phyloP scores from a whole-genome alignment of 345 rosid species.

The Eucalyptus tenuipes region DNA sequence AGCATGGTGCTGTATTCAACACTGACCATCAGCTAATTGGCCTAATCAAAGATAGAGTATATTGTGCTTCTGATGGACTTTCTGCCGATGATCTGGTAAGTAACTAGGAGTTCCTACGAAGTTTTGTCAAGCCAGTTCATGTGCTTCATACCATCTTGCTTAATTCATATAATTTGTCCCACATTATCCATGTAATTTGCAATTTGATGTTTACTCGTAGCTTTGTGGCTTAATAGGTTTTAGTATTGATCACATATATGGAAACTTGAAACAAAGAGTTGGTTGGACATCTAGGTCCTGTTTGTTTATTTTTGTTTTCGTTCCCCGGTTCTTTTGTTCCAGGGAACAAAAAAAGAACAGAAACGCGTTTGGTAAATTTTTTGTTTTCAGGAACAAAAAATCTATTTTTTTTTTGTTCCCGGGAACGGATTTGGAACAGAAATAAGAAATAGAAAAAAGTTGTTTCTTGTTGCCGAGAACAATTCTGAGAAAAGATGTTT shows the following conservation, averaged over 20 bases:
- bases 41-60: neutral
- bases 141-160: rapidly evolving
- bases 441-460: too few species aligned
- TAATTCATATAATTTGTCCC: neutral
- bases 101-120: neutral
- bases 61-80: neutral
- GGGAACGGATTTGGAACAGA: too few species aligned
- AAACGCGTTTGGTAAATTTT: too few species aligned
- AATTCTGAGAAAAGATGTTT: too few species aligned
- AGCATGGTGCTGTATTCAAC: neutral
- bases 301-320: too few species aligned
- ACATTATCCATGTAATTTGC: neutral
- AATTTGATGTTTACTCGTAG: neutral
- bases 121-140: neutral
- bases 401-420: too few species aligned
- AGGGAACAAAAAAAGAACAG: too few species aligned
- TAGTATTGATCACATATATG: neutral
- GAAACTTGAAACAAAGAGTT: neutral
- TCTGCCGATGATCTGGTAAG: neutral
- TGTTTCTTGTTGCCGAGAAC: too few species aligned
- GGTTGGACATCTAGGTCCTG: neutral
- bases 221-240: neutral
- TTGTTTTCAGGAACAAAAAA: too few species aligned
- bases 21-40: neutral
- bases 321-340: too few species aligned